Base-by-base conservation (phyloP, 2,329 filamentous ascomycete species). In the Aureobasidium sp. region DNA sequence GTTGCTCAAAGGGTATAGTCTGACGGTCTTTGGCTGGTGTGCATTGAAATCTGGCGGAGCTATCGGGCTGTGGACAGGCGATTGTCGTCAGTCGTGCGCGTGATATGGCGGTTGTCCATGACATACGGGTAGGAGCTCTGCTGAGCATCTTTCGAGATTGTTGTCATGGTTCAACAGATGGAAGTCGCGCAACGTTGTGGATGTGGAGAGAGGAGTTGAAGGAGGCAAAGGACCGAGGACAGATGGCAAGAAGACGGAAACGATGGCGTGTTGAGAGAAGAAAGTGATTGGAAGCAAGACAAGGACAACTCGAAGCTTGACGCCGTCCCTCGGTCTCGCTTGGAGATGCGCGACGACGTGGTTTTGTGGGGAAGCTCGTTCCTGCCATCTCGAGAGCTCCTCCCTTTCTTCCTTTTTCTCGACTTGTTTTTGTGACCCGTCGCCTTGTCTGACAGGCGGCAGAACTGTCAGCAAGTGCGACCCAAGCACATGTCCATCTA, bases 1-100 rank as follows among this genome's bases (percentile, higher is more conserved):
- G 82, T 97, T 99, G 68, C 91, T 96, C 53, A 99, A 84, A 37
- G 94, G 94, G 73, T 92, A 97, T 29, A 99, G 84, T 59, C 90
- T 89, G 71, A 99, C 92, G 2, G 91, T 94, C 69, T 87, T 80
- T 37, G 93, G 91, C 76, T 99, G 94, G 74, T 93, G 91, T 58
- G 84, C 87, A 73, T 92, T 90, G 83, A 99, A 99, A 67, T 59
- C 56, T 45, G 61, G 86, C 29, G 92, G 91, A 59, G 90, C 83
- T 65, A 87, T 86, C 27, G 93, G 91, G 20, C 84, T 85, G 64
- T 15, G n/a, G 2, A 37, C 56, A 12, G 39, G 42, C 27, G 7
- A 37, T 27, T 25, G 34, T 57, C 47, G 34, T 51, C 39, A 52
- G 57, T 51, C 45, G n/a, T 22, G 47, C 5, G 25, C n/a, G 17